Base-by-base conservation (phyloP, 169 alveolate genomes). In the Eimeria necatrix region DNA sequence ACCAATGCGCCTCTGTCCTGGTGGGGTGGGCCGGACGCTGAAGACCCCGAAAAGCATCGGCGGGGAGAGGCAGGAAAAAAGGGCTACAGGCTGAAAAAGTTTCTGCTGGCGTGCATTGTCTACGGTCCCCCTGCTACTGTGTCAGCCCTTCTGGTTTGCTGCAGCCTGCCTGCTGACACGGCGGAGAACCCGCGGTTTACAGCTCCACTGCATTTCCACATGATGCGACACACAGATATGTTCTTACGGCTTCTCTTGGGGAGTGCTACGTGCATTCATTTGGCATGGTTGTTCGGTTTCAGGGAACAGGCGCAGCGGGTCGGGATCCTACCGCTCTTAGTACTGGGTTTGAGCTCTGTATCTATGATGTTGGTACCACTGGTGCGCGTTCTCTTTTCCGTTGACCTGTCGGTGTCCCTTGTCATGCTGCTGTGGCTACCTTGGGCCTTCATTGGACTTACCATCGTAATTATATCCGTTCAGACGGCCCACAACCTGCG, bases 11-110 rank as follows among this genome's bases (percentile, higher is more conserved):
- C 53, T 10, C 52, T 80, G 8, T 49, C 89, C 22, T 80, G 89
- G 89, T 80, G 89, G 89, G 89, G 89, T 10, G 89, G 89, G n/a
- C 89, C 89, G 5, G 89, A 80, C 41, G 14, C 70, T 4, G 89
- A 48, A 26, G 70, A 48, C 22, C 89, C 46, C 7, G 70, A 80
- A 48, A 80, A 51, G 71, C 12, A 16, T 3, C 49, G 89, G 7
- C 52, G 32, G 64, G 12, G 60, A 4, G 52, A 18, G 41, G 70
- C 7, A 26, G 49, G 71, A n/a, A 5, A 26, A 61, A n/a, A 41
- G 10, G 32, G 60, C 48, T 52, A 14, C 32, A 26, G 71, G 46
- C 12, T 49, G 24, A n/a, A 24, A 5, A 48, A 56, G 24, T 18
- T 52, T 5, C 70, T 80, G 64, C 71, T 80, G 3, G 64, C 71